phyloP scores from a whole-genome alignment of 257 asterid species.

The Forsythia suspensa region DNA sequence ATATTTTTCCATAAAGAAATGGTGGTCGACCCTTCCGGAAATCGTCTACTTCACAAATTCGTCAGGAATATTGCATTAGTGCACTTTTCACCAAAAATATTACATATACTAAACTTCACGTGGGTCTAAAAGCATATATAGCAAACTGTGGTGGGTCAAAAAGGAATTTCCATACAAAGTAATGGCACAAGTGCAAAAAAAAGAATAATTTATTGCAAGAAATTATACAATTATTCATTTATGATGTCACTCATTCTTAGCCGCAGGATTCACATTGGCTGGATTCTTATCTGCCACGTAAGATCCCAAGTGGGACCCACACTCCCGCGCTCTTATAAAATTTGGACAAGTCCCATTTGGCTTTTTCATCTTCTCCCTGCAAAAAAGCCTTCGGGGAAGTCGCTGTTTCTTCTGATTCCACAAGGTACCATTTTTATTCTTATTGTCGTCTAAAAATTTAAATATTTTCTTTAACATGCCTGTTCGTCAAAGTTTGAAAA shows the following conservation, averaged over 20 bases:
- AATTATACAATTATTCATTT: not conserved
- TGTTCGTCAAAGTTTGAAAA: too few relatives aligned
- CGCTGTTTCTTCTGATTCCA: not conserved
- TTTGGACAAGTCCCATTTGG: conserved; percentile 30
- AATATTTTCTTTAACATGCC: too few relatives aligned
- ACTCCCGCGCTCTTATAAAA: conserved; percentile 60
- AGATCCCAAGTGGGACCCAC: conserved; percentile 46
- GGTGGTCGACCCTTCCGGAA: too few relatives aligned
- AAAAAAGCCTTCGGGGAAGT: not conserved
- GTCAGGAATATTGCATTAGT: too few relatives aligned
- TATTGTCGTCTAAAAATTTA: too few relatives aligned
- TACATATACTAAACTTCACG: too few relatives aligned
- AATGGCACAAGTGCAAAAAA: conserved; percentile 20
- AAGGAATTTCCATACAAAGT: not conserved
- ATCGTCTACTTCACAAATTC: not conserved
- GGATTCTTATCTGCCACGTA: conserved; percentile 76
- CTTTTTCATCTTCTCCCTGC: conserved; percentile 26
- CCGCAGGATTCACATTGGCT: conserved; percentile 36
- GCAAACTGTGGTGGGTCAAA: not conserved
- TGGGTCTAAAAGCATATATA: not conserved
- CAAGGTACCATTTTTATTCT: conserved; percentile 14
- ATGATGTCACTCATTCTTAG: conserved; percentile 7
- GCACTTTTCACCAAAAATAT: too few relatives aligned
- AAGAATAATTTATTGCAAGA: not conserved
- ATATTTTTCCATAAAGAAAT: too few relatives aligned